Evolutionary conservation across 202 grass and related monocot species (phyloP).

Genomic region (Setaria viridis): DNA sequence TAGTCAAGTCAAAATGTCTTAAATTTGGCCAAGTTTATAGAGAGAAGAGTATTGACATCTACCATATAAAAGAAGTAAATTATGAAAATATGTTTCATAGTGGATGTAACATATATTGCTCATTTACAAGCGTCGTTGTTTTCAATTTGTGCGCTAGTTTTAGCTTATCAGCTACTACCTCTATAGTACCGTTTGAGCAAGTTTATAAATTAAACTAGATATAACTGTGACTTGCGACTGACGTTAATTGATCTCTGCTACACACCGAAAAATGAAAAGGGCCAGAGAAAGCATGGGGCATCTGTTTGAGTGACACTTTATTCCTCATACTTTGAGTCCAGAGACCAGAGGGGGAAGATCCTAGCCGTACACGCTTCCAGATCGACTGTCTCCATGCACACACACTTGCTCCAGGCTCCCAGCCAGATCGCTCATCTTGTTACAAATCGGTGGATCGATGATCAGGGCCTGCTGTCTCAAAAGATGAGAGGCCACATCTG

Average conservation of each 20-base stretch:
- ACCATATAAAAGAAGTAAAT: too few relatives aligned
- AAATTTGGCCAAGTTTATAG: too few relatives aligned
- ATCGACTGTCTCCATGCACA: constrained; percentile 9
- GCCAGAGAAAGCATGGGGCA: background rate
- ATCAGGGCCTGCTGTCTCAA: constrained; percentile 45
- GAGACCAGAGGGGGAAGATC: constrained; percentile 14
- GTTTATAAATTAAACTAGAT: background rate
- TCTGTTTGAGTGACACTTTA: constrained; percentile 42
- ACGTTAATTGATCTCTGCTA: constrained; percentile 3
- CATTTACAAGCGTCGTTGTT: too few relatives aligned
- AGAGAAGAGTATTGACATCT: too few relatives aligned
- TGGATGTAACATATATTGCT: too few relatives aligned
- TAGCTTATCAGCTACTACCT: too few relatives aligned
- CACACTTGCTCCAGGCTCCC: constrained; percentile 11
- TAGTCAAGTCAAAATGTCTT: too few relatives aligned
- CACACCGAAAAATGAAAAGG: background rate
- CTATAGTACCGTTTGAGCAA: background rate
- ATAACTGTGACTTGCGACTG: constrained; percentile 8
- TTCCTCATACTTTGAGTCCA: constrained; percentile 49
- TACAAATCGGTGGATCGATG: constrained; percentile 16
- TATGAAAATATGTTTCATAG: too few relatives aligned
- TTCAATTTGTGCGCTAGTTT: too few relatives aligned
- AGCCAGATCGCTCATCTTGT: constrained; percentile 23
- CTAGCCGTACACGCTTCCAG: constrained; percentile 53
- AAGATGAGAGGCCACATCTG: constrained; percentile 78